Conservation (phyloP, 495 filamentous ascomycete genomes). For the Hyaloscypha bicolor region DNA sequence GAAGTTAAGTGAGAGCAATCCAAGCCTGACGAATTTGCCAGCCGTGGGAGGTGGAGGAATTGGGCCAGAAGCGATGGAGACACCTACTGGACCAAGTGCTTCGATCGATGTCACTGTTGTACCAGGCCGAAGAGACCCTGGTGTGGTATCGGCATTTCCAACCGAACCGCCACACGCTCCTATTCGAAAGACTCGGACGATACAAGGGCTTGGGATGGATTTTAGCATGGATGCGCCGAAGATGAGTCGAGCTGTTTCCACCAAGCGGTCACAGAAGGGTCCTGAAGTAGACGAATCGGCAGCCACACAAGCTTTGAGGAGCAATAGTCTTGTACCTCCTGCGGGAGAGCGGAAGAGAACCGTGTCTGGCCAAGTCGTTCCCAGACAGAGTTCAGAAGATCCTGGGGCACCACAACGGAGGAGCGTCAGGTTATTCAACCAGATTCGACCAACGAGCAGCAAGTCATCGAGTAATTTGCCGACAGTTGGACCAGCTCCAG, state of each 20-base stretch:
- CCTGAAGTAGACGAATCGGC: slow-evolving; percentile 30
- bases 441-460: slow-evolving; percentile 63
- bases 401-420: slow-evolving; percentile 73
- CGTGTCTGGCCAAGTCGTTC: slow-evolving; percentile 75
- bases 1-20: slow-evolving; percentile 55
- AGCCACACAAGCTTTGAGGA: slow-evolving; percentile 34
- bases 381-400: slow-evolving; percentile 59
- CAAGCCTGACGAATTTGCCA: slow-evolving; percentile 35
- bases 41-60: slow-evolving; percentile 34
- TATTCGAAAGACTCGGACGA: slow-evolving; percentile 27
- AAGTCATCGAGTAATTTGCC: slow-evolving; percentile 41
- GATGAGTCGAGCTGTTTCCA: slow-evolving; percentile 30
- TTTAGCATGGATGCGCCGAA: slow-evolving; percentile 33
- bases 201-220: slow-evolving; percentile 33
- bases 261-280: slow-evolving; percentile 24
- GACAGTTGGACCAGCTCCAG: slow-evolving; percentile 57
- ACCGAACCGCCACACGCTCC: slow-evolving; percentile 37
- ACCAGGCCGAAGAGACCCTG: slow-evolving; percentile 27
- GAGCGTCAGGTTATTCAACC: slow-evolving; percentile 77
- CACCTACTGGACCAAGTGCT: slow-evolving; percentile 37
- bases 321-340: slow-evolving; percentile 32
- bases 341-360: slow-evolving; percentile 69
- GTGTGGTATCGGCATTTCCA: slow-evolving; percentile 28
- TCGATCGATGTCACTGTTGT: slow-evolving; percentile 28
- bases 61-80: slow-evolving; percentile 38